Base-by-base conservation (phyloP, 1,139 yeast species). In the Meyerozyma elateridarum region DNA sequence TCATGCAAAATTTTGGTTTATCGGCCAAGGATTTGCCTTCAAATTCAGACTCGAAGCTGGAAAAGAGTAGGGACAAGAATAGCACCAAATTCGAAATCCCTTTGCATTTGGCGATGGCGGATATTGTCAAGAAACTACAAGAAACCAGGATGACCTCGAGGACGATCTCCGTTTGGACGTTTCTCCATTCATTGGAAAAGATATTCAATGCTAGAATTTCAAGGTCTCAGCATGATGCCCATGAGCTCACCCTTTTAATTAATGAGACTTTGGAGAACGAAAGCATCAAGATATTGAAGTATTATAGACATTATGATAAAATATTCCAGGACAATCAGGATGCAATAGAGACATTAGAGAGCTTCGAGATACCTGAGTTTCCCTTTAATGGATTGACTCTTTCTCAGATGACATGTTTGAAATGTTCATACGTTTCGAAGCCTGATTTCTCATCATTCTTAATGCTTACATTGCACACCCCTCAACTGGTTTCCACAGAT, bases 151-250 rank as follows among this genome's bases (percentile, higher is more conserved):
- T 67, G 46, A 52, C 73, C 0, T 57, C 80, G 1, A 69, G 73
- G 39, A 70, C 79, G 3, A 59, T 79, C 4, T 76, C 88, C 0
- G 91, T 87, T 0, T 82, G 94, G 91, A 79, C 85, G 1, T 72
- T 87, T 36, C 60, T 89, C 15, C 80, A 73, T 35, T 78, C 76
- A 8, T 58, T 89, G 36, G 97, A 89, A 50, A 56, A 57, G n/a
- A 79, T 84, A n/a, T 84, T 81, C 59, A 73, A 78, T 37, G 80
- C 89, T 5, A 77, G 76, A 44, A 80, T 91, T 20, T 80, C 95
- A 2, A 63, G 88, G 20, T 75, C 76, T 27, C 98, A 91, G 56
- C 95, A 89, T 47, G 97, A 89, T 59, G 96, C 97, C 0, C 97
- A 91, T 45, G 98, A 91, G 49, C 67, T 91, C 40, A 73, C 91